Base-by-base conservation (phyloP, 768 basidiomycete genomes). In the Lactarius trivialis region DNA sequence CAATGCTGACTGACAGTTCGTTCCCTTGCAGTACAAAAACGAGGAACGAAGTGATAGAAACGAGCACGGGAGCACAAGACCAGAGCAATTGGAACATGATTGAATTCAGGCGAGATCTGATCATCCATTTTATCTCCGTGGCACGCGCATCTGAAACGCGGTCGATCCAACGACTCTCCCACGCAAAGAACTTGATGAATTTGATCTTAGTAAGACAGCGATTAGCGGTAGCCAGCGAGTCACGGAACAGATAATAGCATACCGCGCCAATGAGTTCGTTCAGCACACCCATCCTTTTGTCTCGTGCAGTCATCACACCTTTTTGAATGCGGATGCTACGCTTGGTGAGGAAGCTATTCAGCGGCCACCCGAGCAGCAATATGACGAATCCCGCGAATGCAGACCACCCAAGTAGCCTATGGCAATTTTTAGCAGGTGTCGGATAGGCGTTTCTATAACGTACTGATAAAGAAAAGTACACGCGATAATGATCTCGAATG, bases 141-240 rank as follows among this genome's bases (percentile, higher is more conserved):
- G 80, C 79, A 63, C 93, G 78, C 2, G 88, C 82, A 48, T 85
- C 84, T 60, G 85, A 69, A 0, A 80, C 84, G 14, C 84, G 78
- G 30, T 80, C 73, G 48, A 89, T 87, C 91, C 91, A 92, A 14
- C 82, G 79, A 45, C 85, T 80, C 66, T 89, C 88, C 80, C 89
- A 91, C 1, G 88, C 88, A 64, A 91, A 91, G 77, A 91, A 89
- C 72, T 91, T 89, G 77, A 89, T 85, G 69, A 89, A 88, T 72
- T 88, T 88, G 60, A 86, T 75, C 82, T 83, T 50, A 4, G 63
- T 8, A 28, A 43, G 14, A 19, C 17, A 14, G 34, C 7, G 15
- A 51, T 58, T 26, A 63, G 30, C 49, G 4, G 36, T 11, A 55
- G 28, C 36, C 14, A 6, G 12, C 8, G 39, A 39, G 33, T 48